Evolutionary conservation across 2,329 filamentous ascomycete genomes (phyloP).

Genomic region (Monosporascus ibericus): DNA sequence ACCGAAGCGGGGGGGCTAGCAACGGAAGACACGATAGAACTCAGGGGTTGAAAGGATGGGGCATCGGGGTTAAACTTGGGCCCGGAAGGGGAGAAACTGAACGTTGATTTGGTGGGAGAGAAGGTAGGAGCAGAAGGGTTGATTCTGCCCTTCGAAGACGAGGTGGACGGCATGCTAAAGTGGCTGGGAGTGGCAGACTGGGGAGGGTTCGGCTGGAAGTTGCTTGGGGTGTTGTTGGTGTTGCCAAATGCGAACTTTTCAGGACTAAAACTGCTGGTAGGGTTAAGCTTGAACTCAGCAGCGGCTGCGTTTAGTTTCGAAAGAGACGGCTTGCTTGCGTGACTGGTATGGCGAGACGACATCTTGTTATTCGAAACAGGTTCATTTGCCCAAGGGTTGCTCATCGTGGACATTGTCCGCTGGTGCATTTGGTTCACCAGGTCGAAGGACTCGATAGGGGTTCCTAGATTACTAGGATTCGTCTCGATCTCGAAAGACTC

Average conservation of each 20-base stretch:
- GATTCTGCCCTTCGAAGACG: conserved; percentile 42
- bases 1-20: conserved; percentile 39
- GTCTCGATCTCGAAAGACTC: conserved; percentile 64
- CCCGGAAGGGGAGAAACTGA: conserved; percentile 51
- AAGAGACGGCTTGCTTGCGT: conserved; percentile 62
- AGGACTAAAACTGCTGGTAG: conserved; percentile 44
- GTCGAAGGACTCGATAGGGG: conserved; percentile 49
- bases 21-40: conserved; percentile 40
- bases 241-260: conserved; percentile 44
- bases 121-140: conserved; percentile 68
- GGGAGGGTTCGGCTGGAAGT: conserved; percentile 38
- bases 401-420: conserved; percentile 48
- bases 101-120: conserved; percentile 56
- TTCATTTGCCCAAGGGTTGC: conserved; percentile 58
- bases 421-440: conserved; percentile 44
- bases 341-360: conserved; percentile 42
- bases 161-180: conserved; percentile 34
- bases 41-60: conserved; percentile 65
- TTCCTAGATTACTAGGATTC: conserved; percentile 66
- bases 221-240: conserved; percentile 22
- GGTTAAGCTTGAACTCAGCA: conserved; percentile 79
- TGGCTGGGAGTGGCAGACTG: conserved; percentile 32
- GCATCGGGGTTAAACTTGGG: conserved; percentile 72
- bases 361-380: conserved; percentile 31
- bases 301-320: conserved; percentile 86